These are phyloP conservation scores for Beauveria brongniartii DNA, from an alignment of 2,329 filamentous ascomycete species.

Conservation along the genomic window DNA sequence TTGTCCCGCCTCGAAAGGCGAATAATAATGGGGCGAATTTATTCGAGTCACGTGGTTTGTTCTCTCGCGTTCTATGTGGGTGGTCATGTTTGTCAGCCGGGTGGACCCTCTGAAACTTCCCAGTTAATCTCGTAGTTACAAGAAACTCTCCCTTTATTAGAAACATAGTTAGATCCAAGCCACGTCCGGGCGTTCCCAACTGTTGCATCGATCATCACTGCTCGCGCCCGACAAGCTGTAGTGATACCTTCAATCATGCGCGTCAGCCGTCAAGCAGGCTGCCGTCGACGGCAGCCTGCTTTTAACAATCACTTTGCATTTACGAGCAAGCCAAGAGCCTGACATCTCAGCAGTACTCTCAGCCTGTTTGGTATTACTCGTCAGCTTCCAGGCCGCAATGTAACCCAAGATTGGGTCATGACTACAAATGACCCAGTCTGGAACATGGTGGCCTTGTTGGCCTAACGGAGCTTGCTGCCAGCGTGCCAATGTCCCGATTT, in stretches of 20 bases:
- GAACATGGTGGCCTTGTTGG: neutral
- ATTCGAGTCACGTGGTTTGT: neutral
- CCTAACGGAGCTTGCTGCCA: neutral
- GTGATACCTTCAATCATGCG: neutral
- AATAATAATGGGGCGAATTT: neutral
- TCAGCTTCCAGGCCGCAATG: slow-evolving; percentile 2
- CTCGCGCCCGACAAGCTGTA: neutral
- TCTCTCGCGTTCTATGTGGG: neutral
- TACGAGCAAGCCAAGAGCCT: neutral
- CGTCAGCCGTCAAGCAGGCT: neutral
- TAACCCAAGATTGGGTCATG: slow-evolving; percentile 1
- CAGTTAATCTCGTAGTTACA: neutral
- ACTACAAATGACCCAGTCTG: neutral
- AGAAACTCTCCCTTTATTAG: neutral
- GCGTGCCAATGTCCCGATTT: neutral
- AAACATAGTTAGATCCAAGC: neutral
- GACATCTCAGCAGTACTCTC: neutral
- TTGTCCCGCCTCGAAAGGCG: neutral
- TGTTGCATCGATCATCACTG: neutral
- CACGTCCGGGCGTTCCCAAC: neutral
- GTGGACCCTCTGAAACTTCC: too few relatives aligned
- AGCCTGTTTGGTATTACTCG: neutral
- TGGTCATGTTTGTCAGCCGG: slow-evolving; percentile 2
- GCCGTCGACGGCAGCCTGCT: neutral
- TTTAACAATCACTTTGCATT: neutral